Percentiles rank a stretch among this genome's conserved stretches.
Conservation (phyloP, 129 eudicot species). For the Escallonia rubra region DNA sequence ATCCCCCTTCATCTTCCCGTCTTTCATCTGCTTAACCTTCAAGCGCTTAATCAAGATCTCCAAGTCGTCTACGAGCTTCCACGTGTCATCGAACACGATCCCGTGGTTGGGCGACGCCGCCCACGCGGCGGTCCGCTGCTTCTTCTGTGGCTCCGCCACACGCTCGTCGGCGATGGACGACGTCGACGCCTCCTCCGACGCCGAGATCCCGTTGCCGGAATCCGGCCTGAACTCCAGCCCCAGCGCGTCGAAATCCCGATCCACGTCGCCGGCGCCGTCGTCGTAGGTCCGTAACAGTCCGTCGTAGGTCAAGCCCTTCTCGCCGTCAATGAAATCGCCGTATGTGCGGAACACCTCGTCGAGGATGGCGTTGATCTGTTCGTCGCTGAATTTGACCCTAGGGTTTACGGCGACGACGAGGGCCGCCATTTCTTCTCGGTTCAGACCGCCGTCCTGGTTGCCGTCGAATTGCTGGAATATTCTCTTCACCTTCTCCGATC, state of each 20-base stretch:
- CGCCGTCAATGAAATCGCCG: slow-evolving; percentile 76
- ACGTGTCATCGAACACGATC: slow-evolving; percentile 83
- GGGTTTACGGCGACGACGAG: slow-evolving; percentile 97
- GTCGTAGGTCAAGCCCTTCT: slow-evolving; percentile 68
- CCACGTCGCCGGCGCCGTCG: slow-evolving; percentile 99
- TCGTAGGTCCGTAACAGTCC: slow-evolving; percentile 89
- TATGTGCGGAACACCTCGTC: slow-evolving; percentile 92
- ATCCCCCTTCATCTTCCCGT: slow-evolving; percentile 48
- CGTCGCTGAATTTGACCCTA: slow-evolving; percentile 89
- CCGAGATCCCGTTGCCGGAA: slow-evolving; percentile 17
- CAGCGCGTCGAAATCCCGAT: slow-evolving; percentile 90
- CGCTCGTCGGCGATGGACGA: slow-evolving; percentile 55
- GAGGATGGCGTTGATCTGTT: slow-evolving; percentile 84
- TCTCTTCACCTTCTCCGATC: slow-evolving; percentile 94
- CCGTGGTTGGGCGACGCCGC: slow-evolving; percentile 96
- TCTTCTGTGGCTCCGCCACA: slow-evolving; percentile 53
- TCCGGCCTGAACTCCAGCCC: slow-evolving; percentile 67
- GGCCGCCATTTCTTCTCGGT: slow-evolving; percentile 85
- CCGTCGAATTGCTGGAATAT: slow-evolving; percentile 83
- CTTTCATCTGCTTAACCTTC: slow-evolving; percentile 62
- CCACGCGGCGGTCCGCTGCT: slow-evolving; percentile 80
- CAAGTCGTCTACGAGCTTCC: slow-evolving; percentile 86
- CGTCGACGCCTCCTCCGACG: slow-evolving; percentile 41
- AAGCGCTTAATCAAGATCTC: slow-evolving; percentile 67
- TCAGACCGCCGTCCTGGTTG: slow-evolving; percentile 82